These are phyloP conservation scores for Dactylis glomerata DNA, from an alignment of 176 grass and related monocot genomes.

Conservation along the genomic window DNA sequence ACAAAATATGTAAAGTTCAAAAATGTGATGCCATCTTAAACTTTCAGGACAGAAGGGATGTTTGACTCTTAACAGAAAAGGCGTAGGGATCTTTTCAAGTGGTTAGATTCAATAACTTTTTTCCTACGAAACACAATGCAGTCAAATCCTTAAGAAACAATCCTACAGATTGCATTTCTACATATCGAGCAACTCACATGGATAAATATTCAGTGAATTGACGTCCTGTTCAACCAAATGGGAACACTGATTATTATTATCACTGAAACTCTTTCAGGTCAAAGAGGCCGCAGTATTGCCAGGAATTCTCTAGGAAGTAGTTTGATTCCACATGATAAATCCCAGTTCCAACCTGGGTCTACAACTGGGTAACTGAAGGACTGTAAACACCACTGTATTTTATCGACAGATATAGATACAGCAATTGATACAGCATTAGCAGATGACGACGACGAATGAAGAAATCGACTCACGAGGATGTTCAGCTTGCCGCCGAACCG, in stretches of 20 bases:
- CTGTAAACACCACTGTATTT: not conserved
- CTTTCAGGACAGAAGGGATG: not conserved
- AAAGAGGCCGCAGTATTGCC: not conserved
- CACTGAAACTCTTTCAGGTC: not conserved
- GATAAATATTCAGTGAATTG: not conserved
- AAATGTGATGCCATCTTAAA: not conserved
- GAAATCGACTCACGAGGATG: slow-evolving; percentile 48
- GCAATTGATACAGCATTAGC: not conserved
- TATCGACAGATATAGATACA: not conserved
- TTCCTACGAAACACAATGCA: not conserved
- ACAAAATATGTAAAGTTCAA: not conserved
- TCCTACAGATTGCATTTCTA: not conserved
- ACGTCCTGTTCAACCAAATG: not conserved
- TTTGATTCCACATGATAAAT: not conserved
- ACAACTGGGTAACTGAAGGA: not conserved
- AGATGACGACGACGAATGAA: not conserved
- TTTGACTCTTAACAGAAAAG: not conserved
- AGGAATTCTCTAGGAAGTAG: not conserved
- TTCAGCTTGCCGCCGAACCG: slow-evolving; percentile 55
- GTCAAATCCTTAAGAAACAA: not conserved
- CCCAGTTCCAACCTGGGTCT: not conserved
- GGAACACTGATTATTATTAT: not conserved
- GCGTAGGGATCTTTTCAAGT: not conserved
- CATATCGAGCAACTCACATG: not conserved
- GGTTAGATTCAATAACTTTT: not conserved